These are phyloP conservation scores for Cardamine chenopodiifolia DNA, from an alignment of 345 rosid species.

Conservation along the genomic window DNA sequence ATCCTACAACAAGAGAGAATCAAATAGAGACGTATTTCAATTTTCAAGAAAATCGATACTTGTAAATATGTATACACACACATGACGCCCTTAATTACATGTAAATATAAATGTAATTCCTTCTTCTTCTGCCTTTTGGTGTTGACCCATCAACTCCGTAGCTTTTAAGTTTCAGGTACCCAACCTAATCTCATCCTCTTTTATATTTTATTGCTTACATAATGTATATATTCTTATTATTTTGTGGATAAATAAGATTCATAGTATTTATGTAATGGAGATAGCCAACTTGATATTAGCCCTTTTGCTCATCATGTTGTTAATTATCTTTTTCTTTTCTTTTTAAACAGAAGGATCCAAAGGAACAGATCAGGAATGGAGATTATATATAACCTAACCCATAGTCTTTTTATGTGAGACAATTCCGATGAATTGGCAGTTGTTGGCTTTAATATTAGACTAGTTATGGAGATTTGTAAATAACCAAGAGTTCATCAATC, in stretches of 20 bases:
- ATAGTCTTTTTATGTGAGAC: background rate
- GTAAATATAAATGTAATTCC: conserved; percentile 1
- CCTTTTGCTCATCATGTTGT: conserved; percentile 30
- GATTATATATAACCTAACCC: conserved; percentile 2
- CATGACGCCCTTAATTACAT: background rate
- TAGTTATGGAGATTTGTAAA: conserved; percentile 9
- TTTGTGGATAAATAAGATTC: background rate
- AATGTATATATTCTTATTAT: background rate
- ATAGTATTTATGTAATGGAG: background rate
- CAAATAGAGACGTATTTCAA: conserved; percentile 41
- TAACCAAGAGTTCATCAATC: conserved; percentile 19
- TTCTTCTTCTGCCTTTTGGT: conserved; percentile 29
- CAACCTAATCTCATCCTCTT: conserved; percentile 24
- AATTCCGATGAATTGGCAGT: conserved; percentile 30
- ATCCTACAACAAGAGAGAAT: conserved; percentile 57
- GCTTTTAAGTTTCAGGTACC: conserved; percentile 51
- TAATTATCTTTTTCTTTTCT: background rate
- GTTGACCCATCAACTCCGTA: conserved; percentile 41
- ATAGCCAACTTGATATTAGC: conserved; percentile 11
- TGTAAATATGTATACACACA: conserved; percentile 28
- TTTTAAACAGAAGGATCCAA: conserved; percentile 29
- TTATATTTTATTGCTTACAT: background rate
- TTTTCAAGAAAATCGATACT: conserved; percentile 8
- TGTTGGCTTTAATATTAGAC: conserved; percentile 22
- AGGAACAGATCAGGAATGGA: conserved; percentile 12